Evolutionary conservation across 176 grass and related monocot genomes (phyloP), one percentile per base, ranked within the genome.

Genomic region (Oryza coarctata): DNA sequence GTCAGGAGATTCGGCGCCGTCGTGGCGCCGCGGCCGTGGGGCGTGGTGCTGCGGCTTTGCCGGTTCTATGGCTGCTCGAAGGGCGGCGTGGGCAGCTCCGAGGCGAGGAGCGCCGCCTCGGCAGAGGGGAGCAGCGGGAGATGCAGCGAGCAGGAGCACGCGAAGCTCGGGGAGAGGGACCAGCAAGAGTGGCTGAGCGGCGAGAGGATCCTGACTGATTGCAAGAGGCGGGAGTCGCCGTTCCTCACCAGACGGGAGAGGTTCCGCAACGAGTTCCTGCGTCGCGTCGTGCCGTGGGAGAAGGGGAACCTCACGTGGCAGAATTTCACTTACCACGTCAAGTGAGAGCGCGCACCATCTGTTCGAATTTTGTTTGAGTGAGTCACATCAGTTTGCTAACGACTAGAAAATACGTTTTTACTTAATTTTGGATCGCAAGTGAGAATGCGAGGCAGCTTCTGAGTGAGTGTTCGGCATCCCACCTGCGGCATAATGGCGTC

Each of bases 131-230:
- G 78, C 78, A 89, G 44, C 73, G 76, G 82, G 31, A 65, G 73
- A 71, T 83, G 63, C 64, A 77, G 71, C 61, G 78, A 78, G 80
- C 88, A 87, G 79, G 92, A 95, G 71, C 95, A 98, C 88, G 92
- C 92, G 49, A 77, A 90, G 82, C 87, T 98, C 47, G 90, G 92
- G n/a, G 90, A 98, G 86, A 89, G 77, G n/a, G 95, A 98, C 55
- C 92, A 98, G 77, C 92, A 88, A 83, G 95, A 98, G 80, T 95
- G 95, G 95, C 84, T 95, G n/a, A 93, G 77, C 34, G 65, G 84
- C 76, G 95, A 93, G 87, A 93, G 86, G 63, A 86, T 91, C 52
- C 79, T 90, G n/a, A 82, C 88, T 66, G 90, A 91, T 34, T 88
- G 84, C 72, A 94, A 87, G 85, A 79, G 32, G 79, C 88, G 86